Evolutionary conservation across 345 rosid genomes (phyloP).

Genomic region (Cochlearia excelsa): DNA sequence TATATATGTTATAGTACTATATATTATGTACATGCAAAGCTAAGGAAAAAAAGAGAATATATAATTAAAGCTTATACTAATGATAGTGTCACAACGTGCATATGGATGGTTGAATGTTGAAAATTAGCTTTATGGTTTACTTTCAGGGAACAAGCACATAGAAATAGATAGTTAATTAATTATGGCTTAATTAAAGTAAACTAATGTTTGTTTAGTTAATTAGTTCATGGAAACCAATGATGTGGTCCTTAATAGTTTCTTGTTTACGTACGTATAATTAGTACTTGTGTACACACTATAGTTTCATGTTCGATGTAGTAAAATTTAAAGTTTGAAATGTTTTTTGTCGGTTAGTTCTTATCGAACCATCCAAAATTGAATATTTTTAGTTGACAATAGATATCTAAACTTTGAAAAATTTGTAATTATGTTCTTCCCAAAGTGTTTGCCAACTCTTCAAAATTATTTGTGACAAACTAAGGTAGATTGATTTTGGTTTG

Average conservation of each 20-base stretch:
- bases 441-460: too few relatives aligned
- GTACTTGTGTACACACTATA: too few relatives aligned
- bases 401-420: too few relatives aligned
- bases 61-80: constrained; percentile 29
- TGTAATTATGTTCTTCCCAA: too few relatives aligned
- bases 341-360: too few relatives aligned
- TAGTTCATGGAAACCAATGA: constrained; percentile 25
- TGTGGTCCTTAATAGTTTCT: constrained; percentile 34
- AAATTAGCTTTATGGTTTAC: constrained; percentile 37
- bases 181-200: too few relatives aligned
- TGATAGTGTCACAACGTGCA: constrained; percentile 46
- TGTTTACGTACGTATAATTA: constrained; percentile 6
- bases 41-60: constrained; percentile 8
- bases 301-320: too few relatives aligned
- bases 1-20: constrained; percentile 1
- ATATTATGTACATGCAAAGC: constrained; percentile 20
- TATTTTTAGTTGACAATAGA: too few relatives aligned
- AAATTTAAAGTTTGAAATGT: too few relatives aligned
- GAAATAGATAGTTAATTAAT: constrained; percentile 21
- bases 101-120: constrained; percentile 40
- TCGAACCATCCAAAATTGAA: too few relatives aligned
- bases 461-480: too few relatives aligned
- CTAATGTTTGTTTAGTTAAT: constrained; percentile 4
- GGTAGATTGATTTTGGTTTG: too few relatives aligned
- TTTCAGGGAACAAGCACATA: constrained; percentile 37